A percentile compares a stretch with the other conserved stretches of the same genome.
These are phyloP conservation scores for Eudorina sp. DNA, from an alignment of 139 green algal genomes.

Conservation along the genomic window DNA sequence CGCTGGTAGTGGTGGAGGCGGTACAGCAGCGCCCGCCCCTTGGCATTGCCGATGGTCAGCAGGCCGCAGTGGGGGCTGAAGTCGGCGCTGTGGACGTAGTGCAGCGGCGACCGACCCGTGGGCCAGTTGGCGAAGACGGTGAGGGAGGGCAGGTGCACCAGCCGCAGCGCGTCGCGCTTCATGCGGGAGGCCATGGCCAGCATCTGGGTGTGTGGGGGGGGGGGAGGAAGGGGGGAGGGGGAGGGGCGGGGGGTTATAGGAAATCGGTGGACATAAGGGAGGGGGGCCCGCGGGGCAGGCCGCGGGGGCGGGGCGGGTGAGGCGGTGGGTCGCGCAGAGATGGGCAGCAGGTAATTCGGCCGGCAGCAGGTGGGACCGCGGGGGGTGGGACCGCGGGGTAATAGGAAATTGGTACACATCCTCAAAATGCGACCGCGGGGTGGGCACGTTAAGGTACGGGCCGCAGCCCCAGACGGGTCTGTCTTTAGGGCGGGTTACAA, in stretches of 20 bases:
- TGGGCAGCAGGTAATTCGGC: no score
- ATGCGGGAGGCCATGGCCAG: slow-evolving; percentile 87
- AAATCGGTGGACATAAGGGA: no score
- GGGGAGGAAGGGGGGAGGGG: neutral
- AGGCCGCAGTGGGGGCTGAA: slow-evolving; percentile 92
- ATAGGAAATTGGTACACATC: no score
- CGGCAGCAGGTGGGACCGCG: no score
- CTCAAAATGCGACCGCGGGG: no score
- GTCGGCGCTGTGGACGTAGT: slow-evolving; percentile 87
- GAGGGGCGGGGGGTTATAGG: neutral
- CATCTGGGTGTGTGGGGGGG: slow-evolving; percentile 59
- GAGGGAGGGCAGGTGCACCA: slow-evolving; percentile 88
- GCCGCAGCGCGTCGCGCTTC: slow-evolving; percentile 88
- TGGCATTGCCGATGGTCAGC: slow-evolving; percentile 92
- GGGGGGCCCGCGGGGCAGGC: no score
- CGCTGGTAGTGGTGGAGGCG: slow-evolving; percentile 88
- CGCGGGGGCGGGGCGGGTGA: no score
- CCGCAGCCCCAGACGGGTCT: no score
- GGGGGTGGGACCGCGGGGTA: no score
- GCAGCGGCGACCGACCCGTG: slow-evolving; percentile 84
- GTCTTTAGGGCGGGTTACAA: no score
- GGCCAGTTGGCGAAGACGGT: slow-evolving; percentile 97
- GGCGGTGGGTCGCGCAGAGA: no score
- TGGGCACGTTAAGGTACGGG: no score
- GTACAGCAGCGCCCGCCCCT: slow-evolving; percentile 91